phyloP scores from a whole-genome alignment of 2,329 filamentous ascomycete species.

The Paracamarosporium sp. region DNA sequence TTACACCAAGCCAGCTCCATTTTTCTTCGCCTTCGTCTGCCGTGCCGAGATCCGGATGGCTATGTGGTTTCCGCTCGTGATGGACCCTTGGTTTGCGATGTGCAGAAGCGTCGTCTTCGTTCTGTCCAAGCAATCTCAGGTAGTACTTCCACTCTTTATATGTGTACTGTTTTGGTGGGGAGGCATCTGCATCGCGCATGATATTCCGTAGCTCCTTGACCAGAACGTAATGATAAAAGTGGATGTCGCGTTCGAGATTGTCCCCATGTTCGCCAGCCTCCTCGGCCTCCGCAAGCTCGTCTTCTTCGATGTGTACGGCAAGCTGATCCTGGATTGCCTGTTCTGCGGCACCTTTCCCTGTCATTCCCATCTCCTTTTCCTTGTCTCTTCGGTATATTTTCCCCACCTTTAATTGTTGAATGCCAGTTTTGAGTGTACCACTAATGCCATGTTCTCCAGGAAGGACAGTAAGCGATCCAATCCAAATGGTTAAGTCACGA shows the following conservation, averaged over 20 bases:
- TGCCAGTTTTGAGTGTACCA: slow-evolving; percentile 39
- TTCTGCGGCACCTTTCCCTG: slow-evolving; percentile 14
- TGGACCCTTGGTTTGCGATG: slow-evolving; percentile 41
- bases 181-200: slow-evolving; percentile 49
- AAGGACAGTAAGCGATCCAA: slow-evolving; percentile 62
- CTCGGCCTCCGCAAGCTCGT: slow-evolving; percentile 51
- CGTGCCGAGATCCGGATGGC: slow-evolving; percentile 37
- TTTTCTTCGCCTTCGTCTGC: slow-evolving; percentile 51
- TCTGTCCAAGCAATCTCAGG: slow-evolving; percentile 45
- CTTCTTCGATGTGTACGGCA: slow-evolving; percentile 47
- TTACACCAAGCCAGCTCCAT: slow-evolving; percentile 77
- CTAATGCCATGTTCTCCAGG: slow-evolving; percentile 55
- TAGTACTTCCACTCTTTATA: slow-evolving; percentile 51
- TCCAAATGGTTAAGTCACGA: slow-evolving; percentile 62
- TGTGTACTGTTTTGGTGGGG: slow-evolving; percentile 48
- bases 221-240: slow-evolving; percentile 59
- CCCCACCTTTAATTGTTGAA: slow-evolving; percentile 31
- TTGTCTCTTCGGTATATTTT: slow-evolving; percentile 23
- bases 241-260: slow-evolving; percentile 53
- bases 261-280: slow-evolving; percentile 52
- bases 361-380: slow-evolving; percentile 9
- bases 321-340: slow-evolving; percentile 38
- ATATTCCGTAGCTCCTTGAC: slow-evolving; percentile 53
- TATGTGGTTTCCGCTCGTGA: slow-evolving; percentile 23
- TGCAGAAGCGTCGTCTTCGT: slow-evolving; percentile 47